Base-by-base conservation (phyloP, 208 protist genomes). In the Trypanosomatidae sp. region DNA sequence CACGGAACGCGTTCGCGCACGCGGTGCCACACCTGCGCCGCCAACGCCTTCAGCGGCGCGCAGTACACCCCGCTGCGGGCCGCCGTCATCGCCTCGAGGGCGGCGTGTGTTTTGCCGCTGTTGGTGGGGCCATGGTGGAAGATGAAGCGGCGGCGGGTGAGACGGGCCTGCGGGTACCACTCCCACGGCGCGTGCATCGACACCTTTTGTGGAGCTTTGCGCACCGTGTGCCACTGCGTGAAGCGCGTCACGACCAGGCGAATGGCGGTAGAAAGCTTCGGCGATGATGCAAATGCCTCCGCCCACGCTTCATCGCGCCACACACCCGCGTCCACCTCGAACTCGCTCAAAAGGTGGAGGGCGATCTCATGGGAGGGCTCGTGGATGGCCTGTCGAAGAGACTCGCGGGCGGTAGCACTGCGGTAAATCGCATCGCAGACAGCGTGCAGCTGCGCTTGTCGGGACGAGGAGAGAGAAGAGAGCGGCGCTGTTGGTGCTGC, bases 101-200 rank as follows among this genome's bases (percentile, higher is more conserved):
- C 96, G 0, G 77, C 77, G 77, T 98, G 89, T 9, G 96, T 99
- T 80, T 99, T 99, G 44, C 97, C 98, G 76, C 89, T 96, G 83
- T 99, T 99, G 13, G 97, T 99, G 8, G 96, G 95, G 9, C 98
- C 98, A 59, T 92, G 64, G 76, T 99, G 97, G 60, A 94, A 94
- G 70, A 97, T 76, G 68, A 98, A 95, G 13, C 72, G 72, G 39
- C 93, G 91, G 49, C 79, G 79, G 60, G 82, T 91, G 55, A 88
- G 83, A 5, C 95, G 81, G 1, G 95, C 90, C 52, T 88, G 82
- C 4, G 89, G 91, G 77, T 97, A 97, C 87, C 88, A 95, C 30
- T 92, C 73, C 89, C 90, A 94, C 6, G 92, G 92, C 25, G 74
- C 76, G 58, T 86, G 70, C 88, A 97, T 88, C 19, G 69, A 73